These are phyloP conservation scores for Trametes elegans DNA, from an alignment of 768 basidiomycete genomes.

Conservation along the genomic window DNA sequence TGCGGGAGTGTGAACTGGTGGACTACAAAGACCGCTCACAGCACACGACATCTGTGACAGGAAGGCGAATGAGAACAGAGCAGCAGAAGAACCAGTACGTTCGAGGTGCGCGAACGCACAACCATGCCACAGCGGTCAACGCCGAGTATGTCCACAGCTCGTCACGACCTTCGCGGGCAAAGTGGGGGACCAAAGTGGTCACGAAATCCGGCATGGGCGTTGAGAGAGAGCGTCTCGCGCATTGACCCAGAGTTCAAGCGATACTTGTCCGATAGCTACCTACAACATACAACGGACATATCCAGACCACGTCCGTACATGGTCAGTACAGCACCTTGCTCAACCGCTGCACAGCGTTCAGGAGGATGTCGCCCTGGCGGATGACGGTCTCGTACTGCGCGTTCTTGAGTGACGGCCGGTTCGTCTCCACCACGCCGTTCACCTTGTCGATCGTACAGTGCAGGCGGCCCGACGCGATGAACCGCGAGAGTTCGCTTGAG, in stretches of 20 bases:
- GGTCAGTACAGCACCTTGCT: constrained; percentile 77
- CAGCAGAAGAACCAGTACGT: too few relatives aligned
- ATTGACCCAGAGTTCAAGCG: background rate
- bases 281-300: constrained; percentile 12
- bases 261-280: constrained; percentile 5
- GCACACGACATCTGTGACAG: too few relatives aligned
- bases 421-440: constrained; percentile 91
- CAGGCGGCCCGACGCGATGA: constrained; percentile 85
- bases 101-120: too few relatives aligned
- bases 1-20: too few relatives aligned
- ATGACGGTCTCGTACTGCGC: constrained; percentile 93
- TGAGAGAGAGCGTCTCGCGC: too few relatives aligned
- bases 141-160: too few relatives aligned
- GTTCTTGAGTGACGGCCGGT: constrained; percentile 70
- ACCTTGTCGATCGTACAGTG: constrained; percentile 93
- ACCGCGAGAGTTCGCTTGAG: constrained; percentile 80
- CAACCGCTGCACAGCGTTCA: constrained; percentile 84
- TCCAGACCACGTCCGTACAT: background rate
- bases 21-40: too few relatives aligned
- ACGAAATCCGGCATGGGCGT: too few relatives aligned
- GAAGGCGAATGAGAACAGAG: too few relatives aligned
- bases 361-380: constrained; percentile 85
- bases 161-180: too few relatives aligned
- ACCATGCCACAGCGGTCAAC: too few relatives aligned
- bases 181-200: too few relatives aligned